phyloP scores from a whole-genome alignment of 305 asterid species.

The Fraxinus nigra region DNA sequence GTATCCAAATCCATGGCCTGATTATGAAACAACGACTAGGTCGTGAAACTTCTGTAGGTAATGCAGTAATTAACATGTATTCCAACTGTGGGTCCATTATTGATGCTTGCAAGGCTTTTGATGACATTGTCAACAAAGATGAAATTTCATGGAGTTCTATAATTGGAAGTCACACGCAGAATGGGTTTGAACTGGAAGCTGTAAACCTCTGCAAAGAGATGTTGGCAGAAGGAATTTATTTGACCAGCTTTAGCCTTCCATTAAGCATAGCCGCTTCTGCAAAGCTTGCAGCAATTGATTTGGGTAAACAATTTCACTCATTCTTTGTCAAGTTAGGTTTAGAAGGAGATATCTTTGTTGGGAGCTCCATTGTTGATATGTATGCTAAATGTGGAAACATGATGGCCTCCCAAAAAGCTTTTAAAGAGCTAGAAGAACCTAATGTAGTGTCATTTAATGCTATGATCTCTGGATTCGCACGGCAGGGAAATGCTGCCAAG shows the following conservation, averaged over 20 bases:
- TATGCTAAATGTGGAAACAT: constrained; percentile 18
- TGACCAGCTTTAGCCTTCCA: constrained; percentile 19
- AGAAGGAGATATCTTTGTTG: neutral
- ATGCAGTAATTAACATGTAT: constrained; percentile 19
- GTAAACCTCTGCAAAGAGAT: constrained; percentile 11
- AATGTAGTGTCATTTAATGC: constrained; percentile 12
- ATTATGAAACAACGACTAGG: neutral
- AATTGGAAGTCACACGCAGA: constrained; percentile 14
- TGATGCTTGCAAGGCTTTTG: constrained; percentile 16
- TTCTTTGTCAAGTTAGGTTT: constrained; percentile 12
- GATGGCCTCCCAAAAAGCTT: constrained; percentile 10
- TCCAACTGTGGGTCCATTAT: constrained; percentile 5
- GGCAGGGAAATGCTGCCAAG: constrained; percentile 6
- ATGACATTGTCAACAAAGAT: constrained; percentile 14
- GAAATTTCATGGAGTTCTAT: constrained; percentile 24
- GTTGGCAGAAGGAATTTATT: constrained; percentile 10
- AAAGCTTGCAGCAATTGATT: constrained; percentile 2
- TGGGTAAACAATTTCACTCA: constrained; percentile 17
- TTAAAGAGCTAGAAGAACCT: constrained; percentile 9
- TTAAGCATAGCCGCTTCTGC: constrained; percentile 6
- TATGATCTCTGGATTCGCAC: constrained; percentile 19
- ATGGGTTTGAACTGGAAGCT: constrained; percentile 13
- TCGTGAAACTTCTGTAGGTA: neutral
- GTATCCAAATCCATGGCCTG: constrained; percentile 15
- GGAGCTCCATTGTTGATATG: constrained; percentile 15